Conservation (phyloP, 2,329 filamentous ascomycete genomes). For the Diplodia seriata region DNA sequence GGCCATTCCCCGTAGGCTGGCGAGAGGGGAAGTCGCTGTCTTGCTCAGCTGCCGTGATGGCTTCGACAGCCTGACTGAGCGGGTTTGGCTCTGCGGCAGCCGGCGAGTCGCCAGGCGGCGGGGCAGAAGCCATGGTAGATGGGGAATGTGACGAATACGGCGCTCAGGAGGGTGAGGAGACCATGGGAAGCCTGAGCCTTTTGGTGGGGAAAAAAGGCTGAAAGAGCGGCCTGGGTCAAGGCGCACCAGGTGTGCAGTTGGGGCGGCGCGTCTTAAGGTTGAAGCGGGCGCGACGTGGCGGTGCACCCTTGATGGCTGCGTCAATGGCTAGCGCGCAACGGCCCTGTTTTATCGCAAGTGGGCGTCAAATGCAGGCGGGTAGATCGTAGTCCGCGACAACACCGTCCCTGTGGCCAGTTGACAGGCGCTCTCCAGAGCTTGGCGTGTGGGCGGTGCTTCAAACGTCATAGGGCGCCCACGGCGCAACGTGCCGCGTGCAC, state of each 20-base stretch:
- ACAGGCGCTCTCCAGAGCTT: background rate
- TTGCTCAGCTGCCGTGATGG: slow-evolving; percentile 28
- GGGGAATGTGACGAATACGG: background rate
- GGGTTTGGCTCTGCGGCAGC: slow-evolving; percentile 25
- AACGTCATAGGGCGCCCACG: slow-evolving; percentile 10
- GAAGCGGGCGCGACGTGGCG: slow-evolving; percentile 15
- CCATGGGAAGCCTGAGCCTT: background rate
- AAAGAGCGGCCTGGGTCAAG: slow-evolving; percentile 13
- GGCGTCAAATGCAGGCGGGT: background rate
- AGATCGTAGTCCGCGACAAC: no score
- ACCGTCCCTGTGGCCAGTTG: slow-evolving; percentile 1
- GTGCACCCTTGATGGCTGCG: slow-evolving; percentile 24
- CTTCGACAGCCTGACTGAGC: slow-evolving; percentile 27
- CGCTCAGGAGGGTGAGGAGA: background rate
- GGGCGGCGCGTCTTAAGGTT: slow-evolving; percentile 2
- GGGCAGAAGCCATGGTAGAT: slow-evolving; percentile 29
- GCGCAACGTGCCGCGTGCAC: slow-evolving; percentile 9
- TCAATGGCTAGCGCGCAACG: slow-evolving; percentile 21
- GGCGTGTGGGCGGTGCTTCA: slow-evolving; percentile 6
- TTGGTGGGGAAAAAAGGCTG: background rate
- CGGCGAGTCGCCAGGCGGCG: slow-evolving; percentile 20
- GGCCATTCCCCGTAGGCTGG: background rate
- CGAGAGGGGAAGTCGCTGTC: slow-evolving; percentile 1
- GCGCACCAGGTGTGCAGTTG: background rate
- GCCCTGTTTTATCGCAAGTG: background rate